Percentiles rank a stretch among this genome's conserved stretches.
phyloP scores from a whole-genome alignment of 139 green algal species.

The Closterium sp. region DNA sequence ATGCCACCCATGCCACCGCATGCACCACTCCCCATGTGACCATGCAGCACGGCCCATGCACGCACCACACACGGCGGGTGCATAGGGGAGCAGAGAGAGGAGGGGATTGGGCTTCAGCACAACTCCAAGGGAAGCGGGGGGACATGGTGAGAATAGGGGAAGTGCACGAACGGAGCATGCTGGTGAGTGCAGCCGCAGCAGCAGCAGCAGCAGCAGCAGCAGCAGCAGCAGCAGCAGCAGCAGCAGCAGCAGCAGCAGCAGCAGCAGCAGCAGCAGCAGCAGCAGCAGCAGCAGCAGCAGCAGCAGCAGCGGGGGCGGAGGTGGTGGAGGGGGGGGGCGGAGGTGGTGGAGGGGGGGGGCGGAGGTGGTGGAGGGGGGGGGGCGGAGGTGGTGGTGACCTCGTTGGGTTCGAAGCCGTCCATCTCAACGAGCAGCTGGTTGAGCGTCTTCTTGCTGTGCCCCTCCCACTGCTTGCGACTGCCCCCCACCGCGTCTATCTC shows the following conservation, averaged over 20 bases:
- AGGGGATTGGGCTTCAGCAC: no score
- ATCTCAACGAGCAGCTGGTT: conserved; percentile 90
- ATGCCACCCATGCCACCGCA: no score
- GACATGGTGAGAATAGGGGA: no score
- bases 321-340: not conserved
- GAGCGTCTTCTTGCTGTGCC: conserved; percentile 79
- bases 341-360: no score
- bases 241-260: not conserved
- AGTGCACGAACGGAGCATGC: no score
- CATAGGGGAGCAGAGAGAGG: no score
- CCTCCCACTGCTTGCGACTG: conserved; percentile 53
- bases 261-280: not conserved
- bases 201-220: not conserved
- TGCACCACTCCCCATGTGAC: no score
- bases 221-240: not conserved
- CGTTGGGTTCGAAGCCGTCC: conserved; percentile 95
- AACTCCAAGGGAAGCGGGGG: no score
- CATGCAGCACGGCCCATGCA: no score
- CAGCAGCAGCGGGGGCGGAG: not conserved
- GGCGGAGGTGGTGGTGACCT: conserved; percentile 4
- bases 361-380: no score
- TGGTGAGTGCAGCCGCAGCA: not conserved
- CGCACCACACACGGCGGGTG: no score
- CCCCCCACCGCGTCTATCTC: conserved; percentile 55
- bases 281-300: not conserved